phyloP scores from a whole-genome alignment of 1,284 basidiomycete genomes.

The Pseudozyma sp. region DNA sequence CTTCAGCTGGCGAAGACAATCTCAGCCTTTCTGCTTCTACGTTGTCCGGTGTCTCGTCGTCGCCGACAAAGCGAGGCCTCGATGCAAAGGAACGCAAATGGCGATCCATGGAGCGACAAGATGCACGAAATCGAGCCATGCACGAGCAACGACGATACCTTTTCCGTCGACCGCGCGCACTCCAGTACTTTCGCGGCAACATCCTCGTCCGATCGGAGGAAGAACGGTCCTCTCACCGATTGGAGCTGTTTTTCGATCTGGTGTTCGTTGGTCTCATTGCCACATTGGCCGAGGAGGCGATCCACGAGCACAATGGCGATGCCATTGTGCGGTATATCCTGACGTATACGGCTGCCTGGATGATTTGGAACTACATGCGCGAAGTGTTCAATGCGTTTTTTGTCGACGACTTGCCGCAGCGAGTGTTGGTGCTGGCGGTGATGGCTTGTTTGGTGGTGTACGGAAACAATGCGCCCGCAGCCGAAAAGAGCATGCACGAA shows the following conservation, averaged over 20 bases:
- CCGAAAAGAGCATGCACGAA: constrained; percentile 31
- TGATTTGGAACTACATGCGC: constrained; percentile 60
- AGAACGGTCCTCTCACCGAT: constrained; percentile 48
- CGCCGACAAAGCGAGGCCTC: neutral
- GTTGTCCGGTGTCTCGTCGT: neutral
- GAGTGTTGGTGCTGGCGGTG: constrained; percentile 55
- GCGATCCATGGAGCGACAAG: constrained; percentile 32
- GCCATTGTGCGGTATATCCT: constrained; percentile 55
- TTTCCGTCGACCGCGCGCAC: constrained; percentile 53
- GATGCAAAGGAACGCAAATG: constrained; percentile 45
- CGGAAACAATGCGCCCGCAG: constrained; percentile 58
- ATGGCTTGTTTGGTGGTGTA: constrained; percentile 59
- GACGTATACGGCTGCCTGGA: constrained; percentile 56
- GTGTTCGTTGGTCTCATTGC: constrained; percentile 61
- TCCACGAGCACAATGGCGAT: constrained; percentile 51
- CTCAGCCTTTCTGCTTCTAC: constrained; percentile 16
- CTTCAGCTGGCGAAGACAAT: neutral
- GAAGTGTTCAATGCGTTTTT: constrained; percentile 62
- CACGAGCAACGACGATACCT: constrained; percentile 55
- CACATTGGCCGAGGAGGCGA: constrained; percentile 54
- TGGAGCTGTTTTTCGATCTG: constrained; percentile 61
- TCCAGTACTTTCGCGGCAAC: constrained; percentile 61
- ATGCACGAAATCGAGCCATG: constrained; percentile 29
- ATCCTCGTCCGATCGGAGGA: constrained; percentile 51
- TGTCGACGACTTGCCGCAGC: constrained; percentile 55